These are phyloP conservation scores for Juglanconis sp. DNA, from an alignment of 2,329 filamentous ascomycete genomes.

Conservation along the genomic window DNA sequence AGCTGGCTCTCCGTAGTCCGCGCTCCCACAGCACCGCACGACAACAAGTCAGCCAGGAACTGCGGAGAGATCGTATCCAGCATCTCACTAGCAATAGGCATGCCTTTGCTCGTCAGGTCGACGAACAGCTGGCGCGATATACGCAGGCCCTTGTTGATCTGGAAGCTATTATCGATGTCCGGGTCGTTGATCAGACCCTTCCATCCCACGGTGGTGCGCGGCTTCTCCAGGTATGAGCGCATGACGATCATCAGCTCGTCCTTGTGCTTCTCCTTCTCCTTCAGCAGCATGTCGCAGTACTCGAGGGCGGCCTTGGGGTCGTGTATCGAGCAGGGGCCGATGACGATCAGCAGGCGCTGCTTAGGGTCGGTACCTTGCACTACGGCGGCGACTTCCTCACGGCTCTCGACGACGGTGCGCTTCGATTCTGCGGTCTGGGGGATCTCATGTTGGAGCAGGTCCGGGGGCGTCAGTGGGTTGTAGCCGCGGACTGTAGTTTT, in stretches of 20 bases:
- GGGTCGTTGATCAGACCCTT: slow-evolving; percentile 99
- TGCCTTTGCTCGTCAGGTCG: slow-evolving; percentile 84
- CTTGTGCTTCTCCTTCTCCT: slow-evolving; percentile 82
- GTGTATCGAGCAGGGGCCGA: slow-evolving; percentile 96
- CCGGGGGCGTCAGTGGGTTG: slow-evolving; percentile 88
- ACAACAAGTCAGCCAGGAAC: slow-evolving; percentile 89
- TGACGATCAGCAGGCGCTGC: slow-evolving; percentile 65
- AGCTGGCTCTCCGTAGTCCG: slow-evolving; percentile 94
- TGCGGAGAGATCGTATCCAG: slow-evolving; percentile 97
- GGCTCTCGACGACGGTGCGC: slow-evolving; percentile 58
- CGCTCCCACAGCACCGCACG: slow-evolving; percentile 90
- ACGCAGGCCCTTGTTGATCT: slow-evolving; percentile 96
- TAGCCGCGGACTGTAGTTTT: slow-evolving; percentile 69
- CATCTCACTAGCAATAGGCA: slow-evolving; percentile 97
- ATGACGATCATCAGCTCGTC: slow-evolving; percentile 92
- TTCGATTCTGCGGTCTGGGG: slow-evolving; percentile 55
- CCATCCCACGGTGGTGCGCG: slow-evolving; percentile 95
- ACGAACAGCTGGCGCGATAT: slow-evolving; percentile 87
- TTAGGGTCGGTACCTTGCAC: slow-evolving; percentile 59
- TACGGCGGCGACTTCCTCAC: slow-evolving; percentile 64
- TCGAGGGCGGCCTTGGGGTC: slow-evolving; percentile 86
- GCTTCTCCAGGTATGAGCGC: slow-evolving; percentile 98
- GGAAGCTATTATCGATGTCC: slow-evolving; percentile 96
- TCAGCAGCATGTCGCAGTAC: slow-evolving; percentile 82
- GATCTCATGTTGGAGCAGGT: slow-evolving; percentile 94